Percentiles rank a stretch among this genome's conserved stretches.
phyloP scores from a whole-genome alignment of 2,329 filamentous ascomycete species.

The Zymoseptoria brevis region DNA sequence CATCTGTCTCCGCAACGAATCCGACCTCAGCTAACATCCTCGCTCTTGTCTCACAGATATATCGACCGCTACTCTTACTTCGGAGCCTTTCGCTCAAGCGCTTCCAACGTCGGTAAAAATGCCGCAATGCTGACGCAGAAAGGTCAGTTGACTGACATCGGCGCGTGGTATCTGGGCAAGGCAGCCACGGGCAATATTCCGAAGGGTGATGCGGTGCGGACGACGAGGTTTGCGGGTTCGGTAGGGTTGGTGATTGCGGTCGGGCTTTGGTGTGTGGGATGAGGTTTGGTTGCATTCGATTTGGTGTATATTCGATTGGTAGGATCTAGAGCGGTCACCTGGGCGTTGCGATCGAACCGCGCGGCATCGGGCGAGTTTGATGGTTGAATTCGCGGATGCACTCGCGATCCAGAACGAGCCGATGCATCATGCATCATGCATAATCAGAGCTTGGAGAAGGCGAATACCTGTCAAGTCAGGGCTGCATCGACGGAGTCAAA shows the following conservation, averaged over 20 bases:
- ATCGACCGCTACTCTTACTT: constrained; percentile 68
- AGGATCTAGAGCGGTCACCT: background rate
- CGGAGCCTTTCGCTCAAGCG: constrained; percentile 57
- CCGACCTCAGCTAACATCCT: background rate
- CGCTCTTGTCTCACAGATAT: constrained; percentile 30
- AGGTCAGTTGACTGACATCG: constrained; percentile 66
- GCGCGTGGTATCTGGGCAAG: constrained; percentile 66
- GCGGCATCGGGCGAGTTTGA: background rate
- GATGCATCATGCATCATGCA: background rate
- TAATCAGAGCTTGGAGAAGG: background rate
- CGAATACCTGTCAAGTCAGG: background rate
- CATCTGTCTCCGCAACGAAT: background rate
- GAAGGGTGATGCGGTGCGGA: constrained; percentile 21
- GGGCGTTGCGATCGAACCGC: background rate
- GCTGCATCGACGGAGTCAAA: background rate
- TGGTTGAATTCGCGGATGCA: background rate
- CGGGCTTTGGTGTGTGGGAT: constrained; percentile 16
- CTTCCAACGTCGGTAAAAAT: constrained; percentile 67
- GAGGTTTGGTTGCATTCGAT: background rate
- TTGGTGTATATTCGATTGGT: background rate
- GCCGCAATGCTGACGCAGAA: constrained; percentile 60
- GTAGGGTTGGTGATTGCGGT: constrained; percentile 15
- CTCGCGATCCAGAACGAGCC: background rate
- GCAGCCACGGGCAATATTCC: constrained; percentile 32
- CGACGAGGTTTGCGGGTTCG: constrained; percentile 25